A percentile compares a stretch with the other conserved stretches of the same genome.
These are phyloP conservation scores for Meyerozyma smithsonii DNA, from an alignment of 1,139 yeast species.

Conservation along the genomic window DNA sequence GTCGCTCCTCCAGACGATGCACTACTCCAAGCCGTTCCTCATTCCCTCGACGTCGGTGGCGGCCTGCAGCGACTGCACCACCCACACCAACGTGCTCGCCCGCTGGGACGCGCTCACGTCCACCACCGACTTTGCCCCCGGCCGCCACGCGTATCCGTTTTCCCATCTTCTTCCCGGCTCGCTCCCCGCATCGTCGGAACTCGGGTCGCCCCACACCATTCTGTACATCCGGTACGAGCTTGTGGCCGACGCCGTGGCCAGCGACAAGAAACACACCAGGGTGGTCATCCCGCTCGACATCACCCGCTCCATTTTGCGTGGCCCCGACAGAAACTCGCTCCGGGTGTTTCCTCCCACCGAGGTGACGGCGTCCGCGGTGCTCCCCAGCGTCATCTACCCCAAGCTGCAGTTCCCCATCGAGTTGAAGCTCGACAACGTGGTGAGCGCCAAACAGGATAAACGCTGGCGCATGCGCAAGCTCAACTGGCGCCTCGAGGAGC, in stretches of 20 bases:
- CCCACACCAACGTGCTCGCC: constrained; percentile 58
- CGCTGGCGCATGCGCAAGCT: constrained; percentile 93
- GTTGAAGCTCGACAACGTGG: constrained; percentile 74
- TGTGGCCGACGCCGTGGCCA: constrained; percentile 55
- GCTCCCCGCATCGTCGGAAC: constrained; percentile 72
- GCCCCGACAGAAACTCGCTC: constrained; percentile 80
- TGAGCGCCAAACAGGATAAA: constrained; percentile 44
- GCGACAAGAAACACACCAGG: constrained; percentile 21
- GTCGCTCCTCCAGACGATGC: constrained; percentile 64
- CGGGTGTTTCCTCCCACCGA: constrained; percentile 96
- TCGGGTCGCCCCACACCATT: constrained; percentile 51
- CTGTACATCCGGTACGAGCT: constrained; percentile 68
- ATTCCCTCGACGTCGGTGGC: constrained; percentile 48
- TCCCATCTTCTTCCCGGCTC: constrained; percentile 89
- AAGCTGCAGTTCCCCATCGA: constrained; percentile 82
- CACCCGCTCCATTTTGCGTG: constrained; percentile 71
- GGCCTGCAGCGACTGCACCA: constrained; percentile 55
- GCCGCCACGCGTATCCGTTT: constrained; percentile 86
- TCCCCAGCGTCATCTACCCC: constrained; percentile 89
- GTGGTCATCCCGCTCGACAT: constrained; percentile 68
- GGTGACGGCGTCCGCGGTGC: constrained; percentile 76
- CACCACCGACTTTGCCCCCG: constrained; percentile 51
- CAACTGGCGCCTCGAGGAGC: constrained; percentile 88
- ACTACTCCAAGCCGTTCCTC: constrained; percentile 59
- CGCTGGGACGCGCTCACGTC: constrained; percentile 80